A percentile compares a stretch with the other conserved stretches of the same genome.
phyloP scores from a whole-genome alignment of 257 asterid genomes.

The Solanum chmielewskii region DNA sequence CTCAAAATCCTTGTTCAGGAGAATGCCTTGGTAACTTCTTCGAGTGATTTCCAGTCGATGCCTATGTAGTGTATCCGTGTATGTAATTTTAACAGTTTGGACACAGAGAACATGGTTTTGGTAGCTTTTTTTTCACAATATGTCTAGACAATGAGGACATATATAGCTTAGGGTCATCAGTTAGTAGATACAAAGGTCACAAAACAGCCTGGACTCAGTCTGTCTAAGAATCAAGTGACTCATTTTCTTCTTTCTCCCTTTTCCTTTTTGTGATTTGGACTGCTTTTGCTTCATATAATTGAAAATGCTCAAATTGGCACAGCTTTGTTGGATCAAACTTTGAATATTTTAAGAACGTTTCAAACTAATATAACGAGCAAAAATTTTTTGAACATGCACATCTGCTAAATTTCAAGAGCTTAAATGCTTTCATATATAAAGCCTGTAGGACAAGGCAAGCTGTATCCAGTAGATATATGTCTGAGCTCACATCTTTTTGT shows the following conservation, averaged over 20 bases:
- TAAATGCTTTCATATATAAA: not conserved
- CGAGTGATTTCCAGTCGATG: not conserved
- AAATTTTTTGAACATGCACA: not conserved
- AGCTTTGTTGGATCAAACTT: not conserved
- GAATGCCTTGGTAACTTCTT: not conserved
- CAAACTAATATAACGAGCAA: not conserved
- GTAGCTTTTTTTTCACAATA: not conserved
- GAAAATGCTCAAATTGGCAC: not conserved
- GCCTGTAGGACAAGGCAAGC: not conserved
- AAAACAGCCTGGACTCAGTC: not conserved
- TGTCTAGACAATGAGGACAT: not conserved
- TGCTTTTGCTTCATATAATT: not conserved
- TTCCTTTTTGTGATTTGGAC: not conserved
- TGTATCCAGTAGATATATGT: not conserved
- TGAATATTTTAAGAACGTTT: not conserved
- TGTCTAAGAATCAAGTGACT: not conserved
- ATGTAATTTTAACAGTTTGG: slow-evolving; percentile 6
- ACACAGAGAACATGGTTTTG: not conserved
- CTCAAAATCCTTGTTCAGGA: not conserved
- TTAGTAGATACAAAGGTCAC: not conserved
- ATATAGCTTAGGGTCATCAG: not conserved
- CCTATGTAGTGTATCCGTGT: not conserved
- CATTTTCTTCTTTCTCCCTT: not conserved
- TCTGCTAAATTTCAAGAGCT: not conserved
- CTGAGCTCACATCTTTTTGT: not conserved